Base-by-base conservation (phyloP, 164 flowering plant genomes). In the Hamamelis virginiana region DNA sequence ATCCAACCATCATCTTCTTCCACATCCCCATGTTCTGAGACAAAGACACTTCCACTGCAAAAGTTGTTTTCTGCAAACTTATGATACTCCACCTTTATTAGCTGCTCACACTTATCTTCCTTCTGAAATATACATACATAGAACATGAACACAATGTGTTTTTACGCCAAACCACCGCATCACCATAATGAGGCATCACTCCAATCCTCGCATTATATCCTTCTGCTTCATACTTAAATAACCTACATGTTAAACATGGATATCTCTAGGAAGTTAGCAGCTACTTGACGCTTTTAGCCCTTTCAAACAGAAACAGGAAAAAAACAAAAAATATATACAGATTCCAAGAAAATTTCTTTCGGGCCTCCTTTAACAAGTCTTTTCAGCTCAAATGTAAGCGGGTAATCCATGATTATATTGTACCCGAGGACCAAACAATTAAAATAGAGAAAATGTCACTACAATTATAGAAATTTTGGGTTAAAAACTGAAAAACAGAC, bases 401-500 rank as follows among this genome's bases (percentile, higher is more conserved):
- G 86, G 53, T 41, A 66, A 75, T 89, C 91, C 73, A 87, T 48
- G 60, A 87, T 76, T 12, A 89, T 78, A 72, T 87, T 89, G 76
- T 85, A 85, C 73, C 93, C 85, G 76, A 5, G 66, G 63, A 9
- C 11, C 41, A 33, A 33, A 33, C 2, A 33, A 33, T 2, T 33
- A 33, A 33, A 33, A 33, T 2, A 33, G 41, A 33, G 41, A 33
- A 33, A 2, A 33, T 33, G 2, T 33, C 41, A 33, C 41, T 33
- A 33, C 2, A 33, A 2, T 33, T 33, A 2, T 33, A 6, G 6
- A 61, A 41, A 18, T 8, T 23, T 38, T 19, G 1, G 23, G 47
- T 8, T 5, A 5, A 16, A 61, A 38, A 8, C 13, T 8, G 15
- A 5, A 16, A 61, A 38, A 8, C 13, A 1, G 13, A 33, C 5